phyloP scores from a whole-genome alignment of 495 filamentous ascomycete genomes.

The Penicillium longicatenatum region DNA sequence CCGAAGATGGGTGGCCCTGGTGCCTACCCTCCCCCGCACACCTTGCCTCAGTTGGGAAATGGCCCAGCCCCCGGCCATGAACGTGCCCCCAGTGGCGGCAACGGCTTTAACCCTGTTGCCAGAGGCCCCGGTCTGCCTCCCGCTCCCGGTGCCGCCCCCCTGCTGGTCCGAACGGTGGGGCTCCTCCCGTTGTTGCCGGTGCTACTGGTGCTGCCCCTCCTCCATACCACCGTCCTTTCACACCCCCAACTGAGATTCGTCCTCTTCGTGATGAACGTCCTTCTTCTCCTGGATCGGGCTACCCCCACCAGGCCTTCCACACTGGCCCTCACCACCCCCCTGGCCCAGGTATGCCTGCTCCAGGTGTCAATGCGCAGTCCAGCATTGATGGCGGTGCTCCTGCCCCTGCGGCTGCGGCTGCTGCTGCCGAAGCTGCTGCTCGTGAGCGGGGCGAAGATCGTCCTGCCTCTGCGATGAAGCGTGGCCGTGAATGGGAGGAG shows the following conservation, averaged over 20 bases:
- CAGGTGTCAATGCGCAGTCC: constrained; percentile 52
- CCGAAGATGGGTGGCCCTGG: constrained; percentile 62
- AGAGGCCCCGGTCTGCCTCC: constrained; percentile 37
- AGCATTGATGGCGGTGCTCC: constrained; percentile 79
- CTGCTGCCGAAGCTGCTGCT: constrained; percentile 73
- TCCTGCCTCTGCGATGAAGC: constrained; percentile 77
- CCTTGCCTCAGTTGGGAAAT: constrained; percentile 62
- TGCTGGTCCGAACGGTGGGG: constrained; percentile 57
- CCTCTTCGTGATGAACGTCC: constrained; percentile 84
- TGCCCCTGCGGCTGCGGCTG: constrained; percentile 69
- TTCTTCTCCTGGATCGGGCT: constrained; percentile 79
- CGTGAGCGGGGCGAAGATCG: constrained; percentile 86
- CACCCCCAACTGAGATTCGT: constrained; percentile 80
- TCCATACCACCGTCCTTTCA: constrained; percentile 64
- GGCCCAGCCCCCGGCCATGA: constrained; percentile 53
- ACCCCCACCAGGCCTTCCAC: constrained; percentile 76
- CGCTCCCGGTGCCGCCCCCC: constrained; percentile 48
- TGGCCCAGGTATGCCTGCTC: constrained; percentile 34
- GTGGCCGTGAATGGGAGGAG: constrained; percentile 89
- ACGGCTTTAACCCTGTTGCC: constrained; percentile 32
- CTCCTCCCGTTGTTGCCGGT: constrained; percentile 19
- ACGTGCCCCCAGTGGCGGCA: constrained; percentile 59
- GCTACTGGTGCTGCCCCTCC: constrained; percentile 48
- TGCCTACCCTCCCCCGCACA: constrained; percentile 62
- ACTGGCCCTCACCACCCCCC: constrained; percentile 42